These are phyloP conservation scores for Colletotrichum sidae DNA, from an alignment of 2,329 filamentous ascomycete genomes.

Conservation along the genomic window DNA sequence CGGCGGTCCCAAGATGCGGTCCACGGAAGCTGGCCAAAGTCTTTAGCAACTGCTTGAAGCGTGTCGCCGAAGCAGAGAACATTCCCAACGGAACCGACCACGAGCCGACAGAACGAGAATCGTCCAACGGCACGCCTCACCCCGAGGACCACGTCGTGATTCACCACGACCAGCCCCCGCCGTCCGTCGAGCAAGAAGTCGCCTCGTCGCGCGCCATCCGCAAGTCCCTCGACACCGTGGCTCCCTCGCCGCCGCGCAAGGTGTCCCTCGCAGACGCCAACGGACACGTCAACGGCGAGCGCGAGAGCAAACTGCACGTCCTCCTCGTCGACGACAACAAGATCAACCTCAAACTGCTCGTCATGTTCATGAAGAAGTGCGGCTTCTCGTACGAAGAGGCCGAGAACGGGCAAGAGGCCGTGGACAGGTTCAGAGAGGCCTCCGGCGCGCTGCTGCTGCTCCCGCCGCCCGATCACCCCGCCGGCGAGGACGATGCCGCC, in stretches of 20 bases:
- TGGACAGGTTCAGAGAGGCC: conserved; percentile 54
- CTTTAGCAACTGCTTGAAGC: conserved; percentile 41
- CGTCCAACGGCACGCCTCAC: background rate
- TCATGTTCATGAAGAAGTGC: conserved; percentile 55
- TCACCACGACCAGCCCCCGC: conserved; percentile 9
- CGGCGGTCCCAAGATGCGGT: conserved; percentile 31
- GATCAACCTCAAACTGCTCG: conserved; percentile 55
- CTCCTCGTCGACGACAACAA: conserved; percentile 57
- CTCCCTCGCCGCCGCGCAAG: background rate
- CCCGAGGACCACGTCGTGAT: conserved; percentile 3
- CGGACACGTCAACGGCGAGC: background rate
- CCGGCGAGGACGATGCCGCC: background rate
- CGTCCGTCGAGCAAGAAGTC: background rate
- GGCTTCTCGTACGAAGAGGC: conserved; percentile 56
- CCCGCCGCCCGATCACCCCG: too few relatives aligned
- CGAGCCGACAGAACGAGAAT: background rate
- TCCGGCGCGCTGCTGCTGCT: conserved; percentile 3
- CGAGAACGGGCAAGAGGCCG: conserved; percentile 58
- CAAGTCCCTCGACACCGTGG: background rate
- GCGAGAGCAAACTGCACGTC: conserved; percentile 39
- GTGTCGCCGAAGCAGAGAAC: conserved; percentile 12
- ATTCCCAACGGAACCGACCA: background rate
- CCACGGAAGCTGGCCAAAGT: conserved; percentile 46
- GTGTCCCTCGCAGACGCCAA: background rate
- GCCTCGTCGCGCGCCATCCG: background rate